Evolutionary conservation across 257 asterid genomes (phyloP).

Genomic region (Nicotiana sylvestris): DNA sequence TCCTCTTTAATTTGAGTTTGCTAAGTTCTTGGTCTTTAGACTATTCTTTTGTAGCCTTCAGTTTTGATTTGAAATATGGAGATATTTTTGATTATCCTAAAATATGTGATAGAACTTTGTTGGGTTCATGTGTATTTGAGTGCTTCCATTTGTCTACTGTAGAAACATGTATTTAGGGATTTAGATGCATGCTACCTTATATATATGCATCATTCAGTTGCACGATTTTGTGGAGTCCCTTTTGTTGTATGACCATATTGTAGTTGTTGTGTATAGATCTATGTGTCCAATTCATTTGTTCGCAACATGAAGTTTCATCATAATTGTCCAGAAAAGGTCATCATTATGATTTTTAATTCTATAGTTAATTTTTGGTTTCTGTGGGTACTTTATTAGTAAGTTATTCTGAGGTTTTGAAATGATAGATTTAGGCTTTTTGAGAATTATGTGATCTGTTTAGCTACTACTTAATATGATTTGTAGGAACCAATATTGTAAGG

Average conservation of each 20-base stretch:
- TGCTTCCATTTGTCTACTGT: neutral
- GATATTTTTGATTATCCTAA: neutral
- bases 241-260: neutral
- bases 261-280: neutral
- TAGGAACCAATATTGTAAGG: too few relatives aligned
- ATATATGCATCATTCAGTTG: too few relatives aligned
- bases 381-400: neutral
- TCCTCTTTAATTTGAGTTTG: neutral
- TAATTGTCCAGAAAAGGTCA: neutral
- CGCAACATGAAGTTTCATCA: neutral
- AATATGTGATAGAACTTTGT: neutral
- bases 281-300: neutral
- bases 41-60: too few relatives aligned
- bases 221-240: too few relatives aligned
- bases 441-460: neutral
- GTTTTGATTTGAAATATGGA: neutral
- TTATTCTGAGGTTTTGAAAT: neutral
- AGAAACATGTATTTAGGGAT: neutral
- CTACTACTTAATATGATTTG: neutral
- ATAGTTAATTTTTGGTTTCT: neutral
- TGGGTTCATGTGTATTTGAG: neutral
- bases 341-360: neutral
- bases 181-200: too few relatives aligned
- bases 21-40: neutral
- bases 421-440: neutral